phyloP scores from a whole-genome alignment of 352 stramenopile genomes.

The Phytophthora agathidicida region DNA sequence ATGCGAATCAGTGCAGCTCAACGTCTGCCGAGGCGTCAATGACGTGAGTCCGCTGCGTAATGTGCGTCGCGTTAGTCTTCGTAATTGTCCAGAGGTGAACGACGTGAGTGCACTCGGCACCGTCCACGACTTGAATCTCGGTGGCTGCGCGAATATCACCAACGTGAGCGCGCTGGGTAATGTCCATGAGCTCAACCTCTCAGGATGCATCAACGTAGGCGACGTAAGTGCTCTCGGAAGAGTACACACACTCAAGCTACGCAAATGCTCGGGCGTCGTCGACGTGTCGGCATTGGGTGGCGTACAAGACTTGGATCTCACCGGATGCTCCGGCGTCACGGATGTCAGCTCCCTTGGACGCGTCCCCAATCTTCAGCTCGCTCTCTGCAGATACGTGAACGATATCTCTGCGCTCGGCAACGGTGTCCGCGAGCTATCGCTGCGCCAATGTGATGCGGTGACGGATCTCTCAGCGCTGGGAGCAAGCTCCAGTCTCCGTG shows the following conservation, averaged over 20 bases:
- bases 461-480: slow-evolving; percentile 50
- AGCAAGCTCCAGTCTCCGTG: slow-evolving; percentile 32
- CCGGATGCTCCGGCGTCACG: slow-evolving; percentile 56
- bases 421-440: slow-evolving; percentile 44
- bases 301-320: slow-evolving; percentile 63
- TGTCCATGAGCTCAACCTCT: slow-evolving; percentile 56
- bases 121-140: slow-evolving; percentile 66
- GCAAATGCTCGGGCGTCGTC: slow-evolving; percentile 48
- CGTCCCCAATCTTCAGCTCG: slow-evolving; percentile 62
- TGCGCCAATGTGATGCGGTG: slow-evolving; percentile 60
- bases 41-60: slow-evolving; percentile 52
- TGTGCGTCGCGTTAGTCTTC: slow-evolving; percentile 54
- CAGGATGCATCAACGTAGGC: slow-evolving; percentile 63
- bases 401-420: slow-evolving; percentile 53
- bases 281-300: slow-evolving; percentile 44
- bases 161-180: slow-evolving; percentile 48
- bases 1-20: slow-evolving; percentile 61
- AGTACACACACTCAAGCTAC: slow-evolving; percentile 56
- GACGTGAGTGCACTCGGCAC: slow-evolving; percentile 49
- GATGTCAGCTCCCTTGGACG: slow-evolving; percentile 54
- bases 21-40: slow-evolving; percentile 58
- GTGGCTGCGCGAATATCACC: slow-evolving; percentile 50
- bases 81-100: slow-evolving; percentile 60
- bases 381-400: slow-evolving; percentile 50
- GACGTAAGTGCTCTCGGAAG: slow-evolving; percentile 55